A percentile compares a stretch with the other conserved stretches of the same genome.
phyloP scores from a whole-genome alignment of 2,329 filamentous ascomycete genomes.

The Penicillium sp. region DNA sequence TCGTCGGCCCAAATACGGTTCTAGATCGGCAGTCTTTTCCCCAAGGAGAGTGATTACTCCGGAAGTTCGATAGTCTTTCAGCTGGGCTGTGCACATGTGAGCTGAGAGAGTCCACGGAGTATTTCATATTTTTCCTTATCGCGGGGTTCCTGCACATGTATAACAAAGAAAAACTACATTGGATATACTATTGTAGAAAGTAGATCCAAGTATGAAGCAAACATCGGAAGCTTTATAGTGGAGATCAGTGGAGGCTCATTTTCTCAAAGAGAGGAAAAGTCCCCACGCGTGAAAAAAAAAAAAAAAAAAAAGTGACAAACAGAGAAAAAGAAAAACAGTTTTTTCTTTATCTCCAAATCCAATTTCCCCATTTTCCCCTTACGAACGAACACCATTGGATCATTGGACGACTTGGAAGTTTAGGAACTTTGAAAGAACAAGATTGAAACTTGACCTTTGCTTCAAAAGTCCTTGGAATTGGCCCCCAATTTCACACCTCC shows the following conservation, averaged over 20 bases:
- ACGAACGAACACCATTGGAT: neutral
- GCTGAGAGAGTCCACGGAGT: neutral
- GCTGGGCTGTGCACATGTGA: constrained; percentile 1
- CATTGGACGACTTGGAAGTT: too few relatives aligned
- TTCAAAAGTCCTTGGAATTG: neutral
- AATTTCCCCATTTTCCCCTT: constrained; percentile 12
- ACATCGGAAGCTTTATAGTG: constrained; percentile 17
- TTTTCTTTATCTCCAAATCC: constrained; percentile 1
- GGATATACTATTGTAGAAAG: neutral
- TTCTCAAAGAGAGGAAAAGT: constrained; percentile 15
- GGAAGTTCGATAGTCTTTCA: neutral
- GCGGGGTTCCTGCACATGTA: neutral
- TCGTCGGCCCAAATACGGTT: constrained; percentile 17
- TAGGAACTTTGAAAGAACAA: neutral
- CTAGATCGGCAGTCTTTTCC: constrained; percentile 22
- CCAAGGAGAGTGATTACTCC: neutral
- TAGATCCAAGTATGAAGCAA: neutral
- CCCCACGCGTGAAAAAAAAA: constrained; percentile 20
- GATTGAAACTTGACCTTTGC: neutral
- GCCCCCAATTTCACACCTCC: neutral
- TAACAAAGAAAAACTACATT: neutral
- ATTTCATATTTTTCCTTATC: neutral
- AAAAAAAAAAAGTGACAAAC: constrained; percentile 31
- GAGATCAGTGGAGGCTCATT: constrained; percentile 30
- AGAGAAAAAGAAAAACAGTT: constrained; percentile 40